Percentiles rank a stretch among this genome's conserved stretches.
Conservation (phyloP, 2,329 filamentous ascomycete genomes). For the Ascochyta pisi region DNA sequence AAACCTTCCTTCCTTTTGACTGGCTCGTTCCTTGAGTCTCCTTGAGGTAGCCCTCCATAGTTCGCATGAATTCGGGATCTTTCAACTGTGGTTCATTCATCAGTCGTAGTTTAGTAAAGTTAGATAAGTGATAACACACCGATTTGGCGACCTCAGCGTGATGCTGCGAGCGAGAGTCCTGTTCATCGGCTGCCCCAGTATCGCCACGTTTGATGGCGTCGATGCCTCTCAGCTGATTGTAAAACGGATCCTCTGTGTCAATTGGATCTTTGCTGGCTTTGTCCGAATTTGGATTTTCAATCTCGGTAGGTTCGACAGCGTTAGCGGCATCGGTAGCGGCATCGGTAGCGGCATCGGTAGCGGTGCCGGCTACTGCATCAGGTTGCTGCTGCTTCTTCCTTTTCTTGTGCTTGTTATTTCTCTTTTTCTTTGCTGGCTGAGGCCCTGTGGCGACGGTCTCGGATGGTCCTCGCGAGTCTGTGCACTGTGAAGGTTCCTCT, state of each 20-base stretch:
- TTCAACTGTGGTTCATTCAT: neutral
- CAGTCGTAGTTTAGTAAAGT: neutral
- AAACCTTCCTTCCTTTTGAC: neutral
- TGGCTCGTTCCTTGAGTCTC: slow-evolving; percentile 8
- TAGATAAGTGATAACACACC: neutral
- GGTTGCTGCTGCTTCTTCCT: slow-evolving; percentile 7
- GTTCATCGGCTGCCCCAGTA: neutral
- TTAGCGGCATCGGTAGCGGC: neutral
- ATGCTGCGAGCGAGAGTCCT: neutral
- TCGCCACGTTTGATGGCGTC: slow-evolving; percentile 3
- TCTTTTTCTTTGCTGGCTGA: slow-evolving; percentile 14
- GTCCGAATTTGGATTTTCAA: neutral
- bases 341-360: neutral
- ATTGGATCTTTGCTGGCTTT: neutral
- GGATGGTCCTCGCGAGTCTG: neutral
- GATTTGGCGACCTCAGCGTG: neutral
- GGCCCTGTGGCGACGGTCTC: neutral
- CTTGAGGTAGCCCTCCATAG: slow-evolving; percentile 13
- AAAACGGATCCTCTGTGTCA: slow-evolving; percentile 6
- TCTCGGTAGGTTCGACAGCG: neutral
- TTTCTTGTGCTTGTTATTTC: slow-evolving; percentile 8
- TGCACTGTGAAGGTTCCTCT: neutral
- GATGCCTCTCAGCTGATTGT: slow-evolving; percentile 1
- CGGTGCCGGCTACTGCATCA: neutral
- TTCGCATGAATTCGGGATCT: slow-evolving; percentile 7